Evolutionary conservation across 768 basidiomycete species (phyloP), one percentile per base, ranked within the genome.

Genomic region (Phallus indusiatus): DNA sequence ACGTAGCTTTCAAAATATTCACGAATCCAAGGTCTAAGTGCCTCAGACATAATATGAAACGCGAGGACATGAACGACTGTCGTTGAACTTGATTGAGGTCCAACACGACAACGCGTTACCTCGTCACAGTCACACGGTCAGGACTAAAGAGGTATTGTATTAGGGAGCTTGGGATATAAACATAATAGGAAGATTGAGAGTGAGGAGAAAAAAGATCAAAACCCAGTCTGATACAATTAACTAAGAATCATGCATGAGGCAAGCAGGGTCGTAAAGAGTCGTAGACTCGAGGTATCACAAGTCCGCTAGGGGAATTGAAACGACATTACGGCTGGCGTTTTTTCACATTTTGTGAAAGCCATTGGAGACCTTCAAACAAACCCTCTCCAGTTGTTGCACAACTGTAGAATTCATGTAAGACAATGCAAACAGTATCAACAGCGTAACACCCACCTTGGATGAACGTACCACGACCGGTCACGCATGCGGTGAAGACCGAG

Each of bases 401-500:
- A 73, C 94, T 96, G 62, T 20, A 36, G 56, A 16, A 42, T 47
- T 33, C 8, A 28, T 54, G 60, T 17, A 48, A 66, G 48, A 42
- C 5, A n/a, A 22, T 7, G 6, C n/a, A 56, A 48, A 28, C 17
- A 56, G 55, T 47, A 48, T 18, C 11, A 20, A 1, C 28, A 34
- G 35, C 28, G 28, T 11, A 34, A 21, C 47, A 72, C 82, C 66
- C 72, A 95, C 89, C 94, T 96, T 54, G 95, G 95, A 75, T 98
- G 95, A 55, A 97, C 94, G 81, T 97, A 98, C 95, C 95, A 98
- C 71, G 89, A 93, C 61, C 95, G 80, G 68, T 97, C 94, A 61
- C 91, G 86, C 95, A 98, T 97, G 65, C 88, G 80, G 71, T 96
- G 90, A 64, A 98, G 76, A 42, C 94, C 94, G 47, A 98, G 75